A percentile compares a stretch with the other conserved stretches of the same genome.
These are phyloP conservation scores for Entonaema liquescens DNA, from an alignment of 495 filamentous ascomycete species.

Conservation along the genomic window DNA sequence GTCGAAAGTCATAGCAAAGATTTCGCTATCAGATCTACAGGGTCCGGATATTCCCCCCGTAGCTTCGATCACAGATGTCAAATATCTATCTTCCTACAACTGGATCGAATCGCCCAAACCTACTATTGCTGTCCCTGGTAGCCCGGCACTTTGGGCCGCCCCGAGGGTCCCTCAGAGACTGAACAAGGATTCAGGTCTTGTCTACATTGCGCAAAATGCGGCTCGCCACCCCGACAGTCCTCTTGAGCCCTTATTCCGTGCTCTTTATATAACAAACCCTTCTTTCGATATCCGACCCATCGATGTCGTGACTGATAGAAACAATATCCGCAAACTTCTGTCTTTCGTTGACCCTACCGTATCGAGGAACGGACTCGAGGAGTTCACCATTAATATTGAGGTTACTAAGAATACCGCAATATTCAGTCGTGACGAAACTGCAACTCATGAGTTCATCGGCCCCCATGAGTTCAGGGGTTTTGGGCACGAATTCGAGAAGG, in stretches of 20 bases:
- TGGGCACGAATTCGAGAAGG: conserved; percentile 61
- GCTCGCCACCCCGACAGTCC: conserved; percentile 54
- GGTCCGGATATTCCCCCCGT: conserved; percentile 17
- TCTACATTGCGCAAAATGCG: conserved; percentile 56
- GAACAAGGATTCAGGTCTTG: conserved; percentile 50
- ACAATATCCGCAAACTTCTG: conserved; percentile 63
- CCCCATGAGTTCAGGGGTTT: conserved; percentile 54
- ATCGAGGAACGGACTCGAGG: conserved; percentile 38
- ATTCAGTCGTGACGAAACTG: conserved; percentile 52
- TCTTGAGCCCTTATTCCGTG: conserved; percentile 62
- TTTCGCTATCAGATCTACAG: conserved; percentile 40
- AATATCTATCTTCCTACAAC: conserved; percentile 60
- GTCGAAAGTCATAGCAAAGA: background rate
- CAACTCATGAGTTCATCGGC: conserved; percentile 42
- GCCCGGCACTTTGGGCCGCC: conserved; percentile 52
- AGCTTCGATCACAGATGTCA: conserved; percentile 50
- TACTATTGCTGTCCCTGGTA: conserved; percentile 54
- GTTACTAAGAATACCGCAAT: conserved; percentile 52
- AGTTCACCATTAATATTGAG: conserved; percentile 59
- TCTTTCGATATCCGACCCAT: conserved; percentile 52
- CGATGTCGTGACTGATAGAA: conserved; percentile 62
- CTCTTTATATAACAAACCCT: conserved; percentile 54
- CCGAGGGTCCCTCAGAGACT: conserved; percentile 36
- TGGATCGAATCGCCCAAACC: conserved; percentile 54
- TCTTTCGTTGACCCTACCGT: conserved; percentile 52